Conservation (phyloP, 148 eudicot genomes). For the Amaranthus cruentus region DNA sequence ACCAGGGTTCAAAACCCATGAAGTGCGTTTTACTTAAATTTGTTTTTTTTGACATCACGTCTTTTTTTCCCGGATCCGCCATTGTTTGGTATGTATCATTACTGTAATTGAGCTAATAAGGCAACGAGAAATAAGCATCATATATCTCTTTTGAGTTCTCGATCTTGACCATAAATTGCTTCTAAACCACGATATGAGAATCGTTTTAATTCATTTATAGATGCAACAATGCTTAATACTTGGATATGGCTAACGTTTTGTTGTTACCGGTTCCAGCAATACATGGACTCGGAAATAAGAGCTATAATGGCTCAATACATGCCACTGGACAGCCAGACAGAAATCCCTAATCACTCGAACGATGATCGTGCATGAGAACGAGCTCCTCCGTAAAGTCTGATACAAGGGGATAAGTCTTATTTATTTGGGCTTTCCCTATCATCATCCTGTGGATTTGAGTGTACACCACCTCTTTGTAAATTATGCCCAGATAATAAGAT, state of each 20-base stretch:
- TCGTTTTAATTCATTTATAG: too few relatives aligned
- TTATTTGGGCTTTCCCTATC: constrained; percentile 20
- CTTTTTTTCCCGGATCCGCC: too few relatives aligned
- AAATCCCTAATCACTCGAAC: constrained; percentile 49
- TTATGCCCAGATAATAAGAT: constrained; percentile 20
- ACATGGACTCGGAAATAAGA: constrained; percentile 97
- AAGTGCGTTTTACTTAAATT: too few relatives aligned
- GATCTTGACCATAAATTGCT: too few relatives aligned
- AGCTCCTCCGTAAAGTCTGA: neutral
- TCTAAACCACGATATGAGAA: too few relatives aligned
- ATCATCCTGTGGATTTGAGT: constrained; percentile 26
- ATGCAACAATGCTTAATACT: too few relatives aligned
- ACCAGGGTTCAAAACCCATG: too few relatives aligned
- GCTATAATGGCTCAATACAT: constrained; percentile 96
- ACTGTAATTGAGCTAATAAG: too few relatives aligned
- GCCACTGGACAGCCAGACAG: constrained; percentile 89
- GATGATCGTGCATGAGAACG: constrained; percentile 46
- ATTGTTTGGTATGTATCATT: too few relatives aligned
- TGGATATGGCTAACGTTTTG: neutral
- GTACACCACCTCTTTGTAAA: constrained; percentile 30
- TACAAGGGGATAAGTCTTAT: constrained; percentile 25
- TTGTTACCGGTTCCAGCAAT: constrained; percentile 39
- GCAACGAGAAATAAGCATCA: too few relatives aligned
- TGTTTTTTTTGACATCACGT: too few relatives aligned
- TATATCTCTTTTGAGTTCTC: too few relatives aligned